Base-by-base conservation (phyloP, 2,329 filamentous ascomycete species). In the Fusarium sterilihyphosum region DNA sequence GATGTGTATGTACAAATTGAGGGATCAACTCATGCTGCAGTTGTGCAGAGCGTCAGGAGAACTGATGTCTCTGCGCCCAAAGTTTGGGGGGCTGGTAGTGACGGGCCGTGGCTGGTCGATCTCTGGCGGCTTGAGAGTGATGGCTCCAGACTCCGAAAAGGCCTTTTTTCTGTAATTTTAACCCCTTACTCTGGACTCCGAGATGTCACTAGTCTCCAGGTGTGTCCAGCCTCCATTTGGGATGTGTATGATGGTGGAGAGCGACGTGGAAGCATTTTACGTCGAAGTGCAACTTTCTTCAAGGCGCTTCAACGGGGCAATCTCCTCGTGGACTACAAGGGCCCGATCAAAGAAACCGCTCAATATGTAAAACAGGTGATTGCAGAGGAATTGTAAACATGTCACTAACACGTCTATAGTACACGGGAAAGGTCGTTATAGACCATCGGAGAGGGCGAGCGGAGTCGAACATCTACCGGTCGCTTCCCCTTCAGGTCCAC, bases 101-200 rank as follows among this genome's bases (percentile, higher is more conserved):
- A 47, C 18, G 44, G 44, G 24, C 5, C 26, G 1, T 22, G 44
- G 44, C 44, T 22, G 12, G 24, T 47, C 13, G 26, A 47, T 13
- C 44, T 47, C 18, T 29, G 44, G 44, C 13, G 18, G 4, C 12
- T 47, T 0, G 44, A 47, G 13, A 47, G 1, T 5, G 26, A 47
- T 29, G 24, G 44, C 8, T 44, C 41, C 16, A 24, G n/a, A 8
- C n/a, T 44, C n/a, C 6, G n/a, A 44, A 12, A 7, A 18, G 41
- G 41, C 16, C 17, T 12, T 24, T 18, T 44, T 6, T 44, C 16
- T 8, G 10, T 3, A 44, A 18, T 0, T 0, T 0, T 44, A 24
- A 12, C 17, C 10, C 14, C 41, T 24, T 24, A 47, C 9, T 47
- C 8, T 9, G 44, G 26, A 13, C 6, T 29, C 4, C 26, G 18